Evolutionary conservation across 352 stramenopile species (phyloP).

Genomic region (Globisporangium sylvaticum): DNA sequence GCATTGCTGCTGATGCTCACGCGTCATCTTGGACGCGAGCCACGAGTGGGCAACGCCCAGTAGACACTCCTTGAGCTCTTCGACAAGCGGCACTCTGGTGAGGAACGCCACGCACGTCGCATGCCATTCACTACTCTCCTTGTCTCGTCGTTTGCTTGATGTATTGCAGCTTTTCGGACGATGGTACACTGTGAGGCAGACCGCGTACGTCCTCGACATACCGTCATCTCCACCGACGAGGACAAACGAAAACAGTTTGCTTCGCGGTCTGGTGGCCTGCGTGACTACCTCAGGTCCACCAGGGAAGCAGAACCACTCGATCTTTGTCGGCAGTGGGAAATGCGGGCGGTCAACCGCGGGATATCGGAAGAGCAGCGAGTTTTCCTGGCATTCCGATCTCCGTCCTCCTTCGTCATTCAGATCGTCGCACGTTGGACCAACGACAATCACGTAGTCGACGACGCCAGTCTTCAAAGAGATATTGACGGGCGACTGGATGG

Average conservation of each 20-base stretch:
- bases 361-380: slow-evolving; percentile 59
- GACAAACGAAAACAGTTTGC: slow-evolving; percentile 76
- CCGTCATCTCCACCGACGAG: slow-evolving; percentile 74
- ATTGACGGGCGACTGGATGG: slow-evolving; percentile 8
- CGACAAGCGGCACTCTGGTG: slow-evolving; percentile 59
- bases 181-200: slow-evolving; percentile 75
- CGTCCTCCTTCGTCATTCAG: not conserved
- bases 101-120: slow-evolving; percentile 71
- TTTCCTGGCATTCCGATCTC: slow-evolving; percentile 30
- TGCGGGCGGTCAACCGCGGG: slow-evolving; percentile 43
- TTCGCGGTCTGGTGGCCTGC: slow-evolving; percentile 37
- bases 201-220: slow-evolving; percentile 59
- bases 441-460: slow-evolving; percentile 78
- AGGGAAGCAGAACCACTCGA: slow-evolving; percentile 89
- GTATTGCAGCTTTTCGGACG: slow-evolving; percentile 12
- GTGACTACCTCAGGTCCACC: slow-evolving; percentile 54
- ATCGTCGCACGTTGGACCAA: slow-evolving; percentile 26
- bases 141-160: slow-evolving; percentile 1
- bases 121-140: slow-evolving; percentile 41
- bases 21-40: slow-evolving; percentile 23
- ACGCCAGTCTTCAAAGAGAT: slow-evolving; percentile 54
- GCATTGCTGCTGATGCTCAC: not conserved
- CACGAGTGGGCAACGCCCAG: slow-evolving; percentile 51
- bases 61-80: slow-evolving; percentile 48
- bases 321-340: slow-evolving; percentile 80